Evolutionary conservation across 306 rosid genomes (phyloP).

Genomic region (Purshia tridentata): DNA sequence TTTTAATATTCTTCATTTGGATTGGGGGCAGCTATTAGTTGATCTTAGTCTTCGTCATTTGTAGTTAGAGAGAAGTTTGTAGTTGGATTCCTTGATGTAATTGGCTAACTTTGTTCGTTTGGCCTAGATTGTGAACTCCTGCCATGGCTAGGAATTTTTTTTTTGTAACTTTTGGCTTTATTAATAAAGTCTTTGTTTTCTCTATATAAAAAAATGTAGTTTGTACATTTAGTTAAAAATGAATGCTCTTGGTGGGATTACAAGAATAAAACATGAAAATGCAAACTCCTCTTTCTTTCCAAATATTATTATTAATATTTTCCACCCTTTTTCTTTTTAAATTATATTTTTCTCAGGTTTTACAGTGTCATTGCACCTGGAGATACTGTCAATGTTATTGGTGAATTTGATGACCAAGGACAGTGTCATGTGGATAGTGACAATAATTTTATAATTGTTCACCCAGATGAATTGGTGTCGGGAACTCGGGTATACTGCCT

Average conservation of each 20-base stretch:
- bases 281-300: background rate
- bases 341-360: constrained; percentile 47
- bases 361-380: constrained; percentile 78
- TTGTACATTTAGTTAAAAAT: background rate
- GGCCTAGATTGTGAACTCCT: background rate
- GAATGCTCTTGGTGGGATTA: constrained; percentile 3
- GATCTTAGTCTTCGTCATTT: background rate
- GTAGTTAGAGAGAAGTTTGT: background rate
- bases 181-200: background rate
- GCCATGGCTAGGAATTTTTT: background rate
- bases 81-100: background rate
- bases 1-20: background rate
- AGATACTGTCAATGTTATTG: constrained; percentile 78
- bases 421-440: constrained; percentile 62
- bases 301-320: background rate
- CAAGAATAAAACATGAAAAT: background rate
- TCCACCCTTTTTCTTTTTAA: background rate
- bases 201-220: background rate
- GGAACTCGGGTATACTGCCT: constrained; percentile 81
- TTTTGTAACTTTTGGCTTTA: background rate
- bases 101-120: background rate
- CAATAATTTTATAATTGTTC: constrained; percentile 68
- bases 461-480: constrained; percentile 76
- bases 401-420: constrained; percentile 75
- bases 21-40: background rate